Base-by-base conservation (phyloP, 2,329 filamentous ascomycete species). In the Monosporascus sp. region DNA sequence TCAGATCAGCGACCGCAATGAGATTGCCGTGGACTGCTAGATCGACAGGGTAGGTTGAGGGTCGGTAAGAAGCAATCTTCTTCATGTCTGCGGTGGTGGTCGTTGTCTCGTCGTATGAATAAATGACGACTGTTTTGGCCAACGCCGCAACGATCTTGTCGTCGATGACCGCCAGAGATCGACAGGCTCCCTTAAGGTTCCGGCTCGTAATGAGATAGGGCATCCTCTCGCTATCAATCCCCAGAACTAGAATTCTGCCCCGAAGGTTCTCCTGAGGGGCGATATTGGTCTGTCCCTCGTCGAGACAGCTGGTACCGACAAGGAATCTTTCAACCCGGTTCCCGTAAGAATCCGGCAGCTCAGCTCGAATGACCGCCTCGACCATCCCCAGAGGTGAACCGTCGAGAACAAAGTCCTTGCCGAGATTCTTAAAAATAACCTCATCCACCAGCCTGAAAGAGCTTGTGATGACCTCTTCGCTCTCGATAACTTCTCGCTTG, bases 371-470 rank as follows among this genome's bases (percentile, higher is more conserved):
- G 7, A 96, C 86, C 57, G 87, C 86, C 70, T 97, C 94, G 3
- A 97, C 83, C 46, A 97, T 75, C 71, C 99, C 94, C 2, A 76
- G 62, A 2, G 71, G 68, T 0, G 72, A 72, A 7, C 66, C 67
- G 11, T 78, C 72, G 16, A 97, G 73, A 7, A 80, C 68, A 57
- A 89, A 87, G 0, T 85, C 83, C 60, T 88, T 71, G 1, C 84
- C 90, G 1, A 97, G 77, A 50, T 87, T 82, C 56, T 88, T 84
- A 69, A 97, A 96, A 19, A 90, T 76, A 36, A 97, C 84, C 65
- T 97, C 94, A 63, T 99, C 93, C 1, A 95, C 91, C 1, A 99
- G 81, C 63, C 87, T 87, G 65, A 99, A 89, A n/a, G 86, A 85
- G 63, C 89, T 93, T 9, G 83, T 81, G 14, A 96, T 80, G 3